A percentile compares a stretch with the other conserved stretches of the same genome.
phyloP scores from a whole-genome alignment of 306 rosid genomes.

The Malus asiatica region DNA sequence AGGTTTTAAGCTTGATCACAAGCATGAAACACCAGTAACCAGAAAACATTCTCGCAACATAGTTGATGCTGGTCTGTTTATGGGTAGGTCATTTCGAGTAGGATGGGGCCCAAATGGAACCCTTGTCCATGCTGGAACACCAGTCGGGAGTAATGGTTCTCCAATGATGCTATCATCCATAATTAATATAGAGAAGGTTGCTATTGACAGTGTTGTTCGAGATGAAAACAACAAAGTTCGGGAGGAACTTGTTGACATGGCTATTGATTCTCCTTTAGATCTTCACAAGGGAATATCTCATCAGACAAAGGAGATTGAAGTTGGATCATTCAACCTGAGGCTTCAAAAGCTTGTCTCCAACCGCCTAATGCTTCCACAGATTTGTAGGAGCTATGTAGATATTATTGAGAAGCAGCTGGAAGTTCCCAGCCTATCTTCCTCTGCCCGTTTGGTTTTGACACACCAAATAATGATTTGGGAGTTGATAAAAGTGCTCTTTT shows the following conservation, averaged over 20 bases:
- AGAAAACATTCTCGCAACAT: constrained; percentile 51
- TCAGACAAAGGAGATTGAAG: constrained; percentile 47
- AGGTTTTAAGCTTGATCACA: constrained; percentile 76
- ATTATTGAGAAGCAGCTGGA: constrained; percentile 68
- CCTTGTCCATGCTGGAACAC: constrained; percentile 79
- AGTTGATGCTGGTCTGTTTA: constrained; percentile 93
- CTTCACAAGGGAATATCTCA: constrained; percentile 69
- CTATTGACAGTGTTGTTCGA: constrained; percentile 76
- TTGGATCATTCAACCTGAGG: constrained; percentile 63
- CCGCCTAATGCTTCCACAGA: constrained; percentile 57
- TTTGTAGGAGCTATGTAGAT: constrained; percentile 72
- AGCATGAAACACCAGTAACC: constrained; percentile 60
- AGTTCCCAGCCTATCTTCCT: constrained; percentile 64
- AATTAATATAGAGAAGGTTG: constrained; percentile 78
- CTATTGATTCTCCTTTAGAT: constrained; percentile 64
- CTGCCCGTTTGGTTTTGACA: constrained; percentile 50
- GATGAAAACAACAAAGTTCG: constrained; percentile 70
- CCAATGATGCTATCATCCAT: constrained; percentile 58
- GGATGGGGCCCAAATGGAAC: constrained; percentile 99
- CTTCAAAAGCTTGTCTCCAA: constrained; percentile 64
- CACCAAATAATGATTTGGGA: constrained; percentile 97
- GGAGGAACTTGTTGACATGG: constrained; percentile 60
- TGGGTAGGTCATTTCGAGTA: constrained; percentile 94
- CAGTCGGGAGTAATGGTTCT: constrained; percentile 44
- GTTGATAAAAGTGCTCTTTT: constrained; percentile 83